Conservation (phyloP, 148 eudicot species). For the Dysphania ambrosioides region DNA sequence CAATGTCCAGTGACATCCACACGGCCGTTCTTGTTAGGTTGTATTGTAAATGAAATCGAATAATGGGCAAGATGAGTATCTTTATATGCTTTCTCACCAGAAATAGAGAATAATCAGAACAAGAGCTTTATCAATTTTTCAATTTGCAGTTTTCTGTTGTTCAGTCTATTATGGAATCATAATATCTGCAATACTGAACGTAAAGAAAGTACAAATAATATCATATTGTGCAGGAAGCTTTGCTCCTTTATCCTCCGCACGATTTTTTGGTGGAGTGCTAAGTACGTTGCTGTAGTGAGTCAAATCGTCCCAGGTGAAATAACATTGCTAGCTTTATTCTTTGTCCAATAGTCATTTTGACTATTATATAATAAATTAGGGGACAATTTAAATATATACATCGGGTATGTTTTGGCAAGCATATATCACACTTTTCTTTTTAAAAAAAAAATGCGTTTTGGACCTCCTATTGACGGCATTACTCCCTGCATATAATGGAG, state of each 20-base stretch:
- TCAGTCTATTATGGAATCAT: neutral
- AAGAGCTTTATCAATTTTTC: no score
- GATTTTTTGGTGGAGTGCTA: constrained; percentile 64
- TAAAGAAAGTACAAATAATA: neutral
- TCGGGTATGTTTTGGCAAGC: no score
- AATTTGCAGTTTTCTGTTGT: neutral
- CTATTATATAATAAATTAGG: no score
- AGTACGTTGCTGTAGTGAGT: constrained; percentile 58
- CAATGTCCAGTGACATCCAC: neutral
- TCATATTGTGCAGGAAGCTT: constrained; percentile 48
- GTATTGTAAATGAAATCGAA: neutral
- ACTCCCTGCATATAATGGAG: no score
- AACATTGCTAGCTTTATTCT: neutral
- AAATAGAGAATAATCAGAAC: no score
- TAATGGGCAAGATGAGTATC: no score
- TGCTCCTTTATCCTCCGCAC: constrained; percentile 54
- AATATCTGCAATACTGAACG: neutral
- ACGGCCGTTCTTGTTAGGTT: neutral
- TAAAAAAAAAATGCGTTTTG: no score
- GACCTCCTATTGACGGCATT: no score
- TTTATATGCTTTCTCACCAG: no score
- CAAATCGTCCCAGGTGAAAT: constrained; percentile 66
- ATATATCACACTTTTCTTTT: no score
- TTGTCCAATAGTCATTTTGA: neutral
- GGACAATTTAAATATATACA: no score